These are phyloP conservation scores for Lithospermum erythrorhizon DNA, from an alignment of 257 asterid species.

Conservation along the genomic window DNA sequence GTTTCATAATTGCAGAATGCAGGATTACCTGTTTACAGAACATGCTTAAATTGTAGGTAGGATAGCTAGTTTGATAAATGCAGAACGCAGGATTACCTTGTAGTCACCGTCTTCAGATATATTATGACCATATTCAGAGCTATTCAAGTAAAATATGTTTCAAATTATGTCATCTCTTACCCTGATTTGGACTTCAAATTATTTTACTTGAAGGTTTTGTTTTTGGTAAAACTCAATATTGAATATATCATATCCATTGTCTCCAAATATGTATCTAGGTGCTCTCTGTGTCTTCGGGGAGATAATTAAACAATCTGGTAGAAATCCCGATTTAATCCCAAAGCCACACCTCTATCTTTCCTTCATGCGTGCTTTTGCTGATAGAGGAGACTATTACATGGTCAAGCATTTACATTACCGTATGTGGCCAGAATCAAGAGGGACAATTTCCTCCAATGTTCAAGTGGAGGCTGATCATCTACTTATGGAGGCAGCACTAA, in stretches of 20 bases:
- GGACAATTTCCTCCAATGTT: conserved; percentile 36
- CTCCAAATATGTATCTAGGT: conserved; percentile 25
- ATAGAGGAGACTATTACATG: conserved; percentile 44
- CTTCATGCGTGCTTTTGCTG: conserved; percentile 64
- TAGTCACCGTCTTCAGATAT: no score
- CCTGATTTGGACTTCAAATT: neutral
- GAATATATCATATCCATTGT: conserved; percentile 12
- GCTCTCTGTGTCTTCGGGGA: conserved; percentile 65
- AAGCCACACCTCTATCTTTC: conserved; percentile 66
- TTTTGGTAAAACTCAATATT: neutral
- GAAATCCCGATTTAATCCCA: conserved; percentile 37
- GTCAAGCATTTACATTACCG: conserved; percentile 39
- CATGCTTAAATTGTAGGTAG: no score
- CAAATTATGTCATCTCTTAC: neutral
- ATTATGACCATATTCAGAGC: no score
- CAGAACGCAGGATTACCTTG: no score
- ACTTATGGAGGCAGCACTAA: conserved; percentile 68
- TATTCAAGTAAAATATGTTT: no score
- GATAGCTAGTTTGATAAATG: no score
- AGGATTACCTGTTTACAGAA: no score
- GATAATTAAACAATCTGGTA: conserved; percentile 37
- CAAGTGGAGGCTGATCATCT: conserved; percentile 59
- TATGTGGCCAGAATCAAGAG: conserved; percentile 61
- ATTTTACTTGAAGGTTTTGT: neutral
- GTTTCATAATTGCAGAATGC: no score